phyloP scores from a whole-genome alignment of 345 rosid species.

The Syzygium oleosum region DNA sequence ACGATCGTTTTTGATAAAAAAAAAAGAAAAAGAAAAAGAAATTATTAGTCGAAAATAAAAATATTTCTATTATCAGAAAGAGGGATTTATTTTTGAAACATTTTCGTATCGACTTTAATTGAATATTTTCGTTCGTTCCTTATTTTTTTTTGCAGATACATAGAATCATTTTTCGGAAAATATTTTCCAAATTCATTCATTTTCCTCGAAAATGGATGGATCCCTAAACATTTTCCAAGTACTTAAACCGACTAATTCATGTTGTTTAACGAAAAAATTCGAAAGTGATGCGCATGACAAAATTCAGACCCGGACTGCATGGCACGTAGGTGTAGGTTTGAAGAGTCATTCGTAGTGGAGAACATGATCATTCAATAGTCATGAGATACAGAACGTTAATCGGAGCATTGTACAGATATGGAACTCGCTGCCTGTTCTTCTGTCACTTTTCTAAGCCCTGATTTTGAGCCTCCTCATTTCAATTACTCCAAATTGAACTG shows the following conservation, averaged over 20 bases:
- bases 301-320: background rate
- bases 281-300: background rate
- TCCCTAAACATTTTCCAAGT: background rate
- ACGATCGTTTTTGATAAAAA: accelerated
- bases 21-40: too few species aligned
- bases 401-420: background rate
- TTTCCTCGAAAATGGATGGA: background rate
- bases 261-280: background rate
- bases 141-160: too few species aligned
- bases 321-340: background rate
- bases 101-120: background rate
- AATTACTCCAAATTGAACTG: background rate
- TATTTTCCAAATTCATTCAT: too few species aligned
- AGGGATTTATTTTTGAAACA: too few species aligned
- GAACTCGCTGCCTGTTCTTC: background rate
- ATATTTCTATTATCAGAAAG: too few species aligned
- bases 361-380: background rate
- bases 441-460: background rate
- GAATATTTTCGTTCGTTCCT: too few species aligned
- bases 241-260: background rate
- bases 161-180: accelerated
- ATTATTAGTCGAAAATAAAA: too few species aligned
- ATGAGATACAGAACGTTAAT: too few species aligned
- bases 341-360: background rate
- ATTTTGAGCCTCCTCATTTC: background rate